A percentile compares a stretch with the other conserved stretches of the same genome.
These are phyloP conservation scores for Colletotrichum eleusines DNA, from an alignment of 2,329 filamentous ascomycete genomes.

Conservation along the genomic window DNA sequence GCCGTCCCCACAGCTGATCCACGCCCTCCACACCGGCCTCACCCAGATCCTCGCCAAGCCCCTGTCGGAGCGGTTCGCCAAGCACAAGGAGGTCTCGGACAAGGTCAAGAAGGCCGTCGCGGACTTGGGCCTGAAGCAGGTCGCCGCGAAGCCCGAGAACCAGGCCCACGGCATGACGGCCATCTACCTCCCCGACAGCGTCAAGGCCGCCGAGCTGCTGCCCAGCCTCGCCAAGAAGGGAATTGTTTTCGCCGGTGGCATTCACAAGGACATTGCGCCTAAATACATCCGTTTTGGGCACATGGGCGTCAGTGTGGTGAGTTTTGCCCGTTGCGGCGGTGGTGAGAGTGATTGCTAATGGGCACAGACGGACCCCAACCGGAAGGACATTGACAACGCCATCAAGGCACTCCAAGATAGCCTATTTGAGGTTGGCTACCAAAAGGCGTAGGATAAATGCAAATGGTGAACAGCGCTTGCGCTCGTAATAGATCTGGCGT, in stretches of 20 bases:
- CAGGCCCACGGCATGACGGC: slow-evolving; percentile 99
- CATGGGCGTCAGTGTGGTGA: slow-evolving; percentile 92
- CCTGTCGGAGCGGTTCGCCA: slow-evolving; percentile 84
- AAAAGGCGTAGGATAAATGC: slow-evolving; percentile 55
- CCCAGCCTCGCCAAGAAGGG: slow-evolving; percentile 88
- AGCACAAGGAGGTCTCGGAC: slow-evolving; percentile 83
- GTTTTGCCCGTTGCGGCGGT: slow-evolving; percentile 50
- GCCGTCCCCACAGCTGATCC: slow-evolving; percentile 92
- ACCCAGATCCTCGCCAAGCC: slow-evolving; percentile 86
- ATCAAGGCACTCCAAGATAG: slow-evolving; percentile 81
- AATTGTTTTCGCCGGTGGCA: slow-evolving; percentile 92
- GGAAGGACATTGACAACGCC: slow-evolving; percentile 87
- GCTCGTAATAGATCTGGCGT: slow-evolving; percentile 3
- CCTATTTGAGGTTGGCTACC: slow-evolving; percentile 78
- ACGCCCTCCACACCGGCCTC: slow-evolving; percentile 90
- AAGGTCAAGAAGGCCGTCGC: slow-evolving; percentile 87
- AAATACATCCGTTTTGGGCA: slow-evolving; percentile 97
- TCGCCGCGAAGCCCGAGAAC: slow-evolving; percentile 86
- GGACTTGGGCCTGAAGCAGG: slow-evolving; percentile 86
- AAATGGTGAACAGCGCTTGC: background rate
- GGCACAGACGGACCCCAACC: slow-evolving; percentile 75
- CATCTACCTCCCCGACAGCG: slow-evolving; percentile 89
- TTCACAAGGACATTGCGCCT: slow-evolving; percentile 94
- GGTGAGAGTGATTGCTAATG: slow-evolving; percentile 43
- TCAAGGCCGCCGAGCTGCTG: slow-evolving; percentile 85